These are phyloP conservation scores for Elsinoe perseae DNA, from an alignment of 2,329 filamentous ascomycete genomes.

Conservation along the genomic window DNA sequence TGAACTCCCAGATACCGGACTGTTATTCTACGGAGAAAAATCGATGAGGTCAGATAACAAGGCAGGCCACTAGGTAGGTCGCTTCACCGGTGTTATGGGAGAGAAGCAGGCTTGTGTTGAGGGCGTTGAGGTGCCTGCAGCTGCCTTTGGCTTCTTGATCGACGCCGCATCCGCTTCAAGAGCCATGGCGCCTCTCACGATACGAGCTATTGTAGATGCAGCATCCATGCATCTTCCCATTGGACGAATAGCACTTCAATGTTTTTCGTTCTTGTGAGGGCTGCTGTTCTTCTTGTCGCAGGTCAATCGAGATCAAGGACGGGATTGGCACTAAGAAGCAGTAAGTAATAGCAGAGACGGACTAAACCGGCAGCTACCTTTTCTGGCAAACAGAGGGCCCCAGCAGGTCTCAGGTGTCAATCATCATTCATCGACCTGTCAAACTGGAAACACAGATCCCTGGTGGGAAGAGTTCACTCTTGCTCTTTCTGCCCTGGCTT, in stretches of 20 bases:
- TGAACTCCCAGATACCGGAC: not conserved
- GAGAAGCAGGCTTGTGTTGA: not conserved
- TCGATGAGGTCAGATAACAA: not conserved
- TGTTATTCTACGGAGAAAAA: not conserved
- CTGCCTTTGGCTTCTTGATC: not conserved
- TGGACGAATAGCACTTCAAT: not conserved
- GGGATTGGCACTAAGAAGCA: not conserved
- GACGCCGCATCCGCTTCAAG: conserved; percentile 4
- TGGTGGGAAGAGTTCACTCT: not conserved
- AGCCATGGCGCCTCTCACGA: conserved; percentile 10
- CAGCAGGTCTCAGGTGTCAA: not conserved
- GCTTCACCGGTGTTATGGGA: not conserved
- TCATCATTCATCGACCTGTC: not conserved
- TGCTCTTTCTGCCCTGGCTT: not conserved
- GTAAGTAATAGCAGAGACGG: not conserved
- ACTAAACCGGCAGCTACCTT: not conserved
- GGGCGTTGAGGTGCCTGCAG: not conserved
- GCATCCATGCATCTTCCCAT: not conserved
- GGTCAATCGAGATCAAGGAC: conserved; percentile 1
- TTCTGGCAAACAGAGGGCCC: not conserved
- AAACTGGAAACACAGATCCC: not conserved
- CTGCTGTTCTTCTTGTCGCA: not conserved
- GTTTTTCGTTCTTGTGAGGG: not conserved
- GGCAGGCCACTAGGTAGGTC: not conserved
- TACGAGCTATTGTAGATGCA: conserved; percentile 1